A percentile compares a stretch with the other conserved stretches of the same genome.
These are phyloP conservation scores for Pseudopyricularia cyperi DNA, from an alignment of 2,329 filamentous ascomycete genomes.

Conservation along the genomic window DNA sequence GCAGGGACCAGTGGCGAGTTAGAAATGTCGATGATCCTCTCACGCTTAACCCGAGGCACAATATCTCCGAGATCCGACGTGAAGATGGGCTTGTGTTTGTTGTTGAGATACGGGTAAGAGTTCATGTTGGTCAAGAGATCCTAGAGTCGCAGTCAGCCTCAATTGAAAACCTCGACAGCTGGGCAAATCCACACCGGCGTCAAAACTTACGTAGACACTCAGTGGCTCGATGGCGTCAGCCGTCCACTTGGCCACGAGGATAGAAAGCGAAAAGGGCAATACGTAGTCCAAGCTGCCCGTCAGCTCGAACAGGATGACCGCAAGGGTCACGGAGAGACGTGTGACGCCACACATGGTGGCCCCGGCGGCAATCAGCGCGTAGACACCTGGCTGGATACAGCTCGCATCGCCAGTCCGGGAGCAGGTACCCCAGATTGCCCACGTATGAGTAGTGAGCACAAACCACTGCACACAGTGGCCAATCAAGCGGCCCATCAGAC, in stretches of 20 bases:
- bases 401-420: slow-evolving; percentile 56
- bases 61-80: slow-evolving; percentile 83
- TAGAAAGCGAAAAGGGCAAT: slow-evolving; percentile 80
- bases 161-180: slow-evolving; percentile 4
- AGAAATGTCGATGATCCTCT: slow-evolving; percentile 80
- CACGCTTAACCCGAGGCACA: slow-evolving; percentile 58
- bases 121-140: slow-evolving; percentile 95
- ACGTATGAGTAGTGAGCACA: slow-evolving; percentile 60
- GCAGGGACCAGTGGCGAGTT: slow-evolving; percentile 70
- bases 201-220: slow-evolving; percentile 67
- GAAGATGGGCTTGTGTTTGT: slow-evolving; percentile 85
- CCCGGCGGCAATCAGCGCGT: slow-evolving; percentile 85
- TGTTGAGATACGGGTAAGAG: slow-evolving; percentile 92
- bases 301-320: slow-evolving; percentile 89
- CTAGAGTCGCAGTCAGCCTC: slow-evolving; percentile 20
- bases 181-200: background rate
- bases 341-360: slow-evolving; percentile 98
- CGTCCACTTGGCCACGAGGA: slow-evolving; percentile 96
- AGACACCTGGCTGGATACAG: slow-evolving; percentile 93
- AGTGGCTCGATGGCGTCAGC: slow-evolving; percentile 88
- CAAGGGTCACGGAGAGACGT: slow-evolving; percentile 79
- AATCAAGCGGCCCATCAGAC: slow-evolving; percentile 75
- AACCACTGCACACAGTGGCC: slow-evolving; percentile 77
- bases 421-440: slow-evolving; percentile 63
- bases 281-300: slow-evolving; percentile 94